A percentile compares a stretch with the other conserved stretches of the same genome.
These are phyloP conservation scores for Nicotiana rustica DNA, from an alignment of 305 asterid species.

Conservation along the genomic window DNA sequence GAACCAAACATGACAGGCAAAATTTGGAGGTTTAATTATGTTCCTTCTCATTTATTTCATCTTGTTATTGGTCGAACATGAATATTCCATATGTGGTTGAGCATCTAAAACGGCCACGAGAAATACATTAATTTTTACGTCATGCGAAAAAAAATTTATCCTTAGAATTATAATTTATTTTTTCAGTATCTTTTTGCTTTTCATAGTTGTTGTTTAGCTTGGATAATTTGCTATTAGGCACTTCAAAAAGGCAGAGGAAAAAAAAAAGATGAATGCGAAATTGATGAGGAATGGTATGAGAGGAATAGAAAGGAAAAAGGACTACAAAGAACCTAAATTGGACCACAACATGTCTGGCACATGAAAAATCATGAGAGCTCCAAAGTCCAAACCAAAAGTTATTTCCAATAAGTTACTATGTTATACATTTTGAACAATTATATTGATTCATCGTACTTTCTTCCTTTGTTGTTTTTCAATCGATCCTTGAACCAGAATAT, in stretches of 20 bases:
- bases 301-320: too few relatives aligned
- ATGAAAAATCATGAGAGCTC: conserved; percentile 44
- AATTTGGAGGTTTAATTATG: too few relatives aligned
- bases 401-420: neutral
- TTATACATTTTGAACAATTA: neutral
- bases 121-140: too few relatives aligned
- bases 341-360: conserved; percentile 52
- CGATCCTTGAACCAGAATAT: too few relatives aligned
- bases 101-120: too few relatives aligned
- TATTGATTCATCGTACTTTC: neutral
- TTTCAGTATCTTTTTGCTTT: neutral
- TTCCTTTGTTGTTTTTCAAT: neutral
- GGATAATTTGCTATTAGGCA: neutral
- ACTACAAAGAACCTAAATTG: neutral
- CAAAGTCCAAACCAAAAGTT: conserved; percentile 31
- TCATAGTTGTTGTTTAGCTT: neutral
- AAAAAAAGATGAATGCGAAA: neutral
- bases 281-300: neutral
- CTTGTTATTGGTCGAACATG: too few relatives aligned
- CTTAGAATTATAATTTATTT: neutral
- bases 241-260: neutral
- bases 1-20: neutral
- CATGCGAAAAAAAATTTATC: neutral
- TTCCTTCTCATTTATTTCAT: too few relatives aligned
- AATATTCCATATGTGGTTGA: too few relatives aligned